A percentile compares a stretch with the other conserved stretches of the same genome.
These are phyloP conservation scores for Phaeosphaeria sp. DNA, from an alignment of 2,329 filamentous ascomycete species.

Conservation along the genomic window DNA sequence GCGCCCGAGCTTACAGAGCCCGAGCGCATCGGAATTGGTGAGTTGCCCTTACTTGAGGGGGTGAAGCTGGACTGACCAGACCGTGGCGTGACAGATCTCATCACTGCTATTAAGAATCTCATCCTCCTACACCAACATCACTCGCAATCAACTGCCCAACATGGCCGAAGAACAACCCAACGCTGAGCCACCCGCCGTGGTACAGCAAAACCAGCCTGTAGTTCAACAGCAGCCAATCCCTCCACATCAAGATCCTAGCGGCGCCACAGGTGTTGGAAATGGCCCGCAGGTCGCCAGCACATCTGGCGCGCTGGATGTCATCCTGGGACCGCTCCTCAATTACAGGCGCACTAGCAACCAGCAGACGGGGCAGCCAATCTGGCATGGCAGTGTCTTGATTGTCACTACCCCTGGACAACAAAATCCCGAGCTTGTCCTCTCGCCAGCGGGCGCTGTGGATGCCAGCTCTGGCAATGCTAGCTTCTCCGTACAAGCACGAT, in stretches of 20 bases:
- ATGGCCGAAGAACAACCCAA: not conserved
- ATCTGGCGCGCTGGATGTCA: constrained; percentile 59
- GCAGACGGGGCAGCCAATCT: constrained; percentile 57
- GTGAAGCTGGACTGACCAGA: constrained; percentile 17
- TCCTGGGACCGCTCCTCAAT: constrained; percentile 78
- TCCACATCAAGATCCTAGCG: constrained; percentile 29
- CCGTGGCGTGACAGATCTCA: constrained; percentile 3
- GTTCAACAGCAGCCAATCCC: not conserved
- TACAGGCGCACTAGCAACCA: constrained; percentile 74
- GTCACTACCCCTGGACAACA: constrained; percentile 76
- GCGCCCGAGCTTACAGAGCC: not conserved
- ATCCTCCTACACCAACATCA: constrained; percentile 1
- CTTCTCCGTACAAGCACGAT: constrained; percentile 36
- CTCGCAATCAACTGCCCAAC: not conserved
- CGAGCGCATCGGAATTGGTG: constrained; percentile 22
- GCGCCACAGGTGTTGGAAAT: constrained; percentile 47
- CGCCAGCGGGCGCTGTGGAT: constrained; percentile 53
- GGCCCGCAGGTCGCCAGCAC: constrained; percentile 55
- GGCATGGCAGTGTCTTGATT: constrained; percentile 86
- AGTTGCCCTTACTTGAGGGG: constrained; percentile 11
- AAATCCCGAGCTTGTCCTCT: constrained; percentile 67
- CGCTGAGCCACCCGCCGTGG: not conserved
- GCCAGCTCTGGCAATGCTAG: constrained; percentile 27
- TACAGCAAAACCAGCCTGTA: not conserved
- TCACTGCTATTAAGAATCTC: constrained; percentile 7